Evolutionary conservation across 2,329 filamentous ascomycete genomes (phyloP), one percentile per base, ranked within the genome.

Genomic region (Cladosporium phlei): DNA sequence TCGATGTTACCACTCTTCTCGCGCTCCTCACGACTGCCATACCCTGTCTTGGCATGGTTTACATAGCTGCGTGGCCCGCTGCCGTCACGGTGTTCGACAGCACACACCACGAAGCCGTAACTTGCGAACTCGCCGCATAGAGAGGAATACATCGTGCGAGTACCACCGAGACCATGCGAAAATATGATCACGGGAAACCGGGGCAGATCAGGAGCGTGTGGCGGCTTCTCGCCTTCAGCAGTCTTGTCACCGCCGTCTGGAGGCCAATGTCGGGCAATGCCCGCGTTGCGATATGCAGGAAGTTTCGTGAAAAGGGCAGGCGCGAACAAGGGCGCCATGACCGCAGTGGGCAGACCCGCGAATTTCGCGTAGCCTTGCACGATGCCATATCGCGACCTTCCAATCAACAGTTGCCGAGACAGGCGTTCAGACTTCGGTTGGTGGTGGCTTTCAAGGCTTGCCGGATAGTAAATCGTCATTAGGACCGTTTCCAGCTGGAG

Each of bases 61-160:
- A 85, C 71, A 49, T 76, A 78, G 0, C 77, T 79, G 38, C 80
- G 67, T 3, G 81, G 78, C 3, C 78, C 79, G 46, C 76, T 80
- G 1, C 82, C 81, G 58, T 85, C 81, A 21, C 81, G 66, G 59
- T 85, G 81, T 62, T 86, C 81, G 19, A 85, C 58, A 0, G 80
- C 79, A 25, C 80, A 74, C 0, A 85, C 79, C 1, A 85, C 68
- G 54, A 84, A 82, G 0, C 81, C 80, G 53, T 82, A 80, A 57
- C 78, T 82, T 0, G 80, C 81, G 53, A 85, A 77, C 53, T 85
- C 80, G 6, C 80, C 79, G 53, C 80, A 85, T 2, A 85, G 68
- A 12, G 74, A 73, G 14, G 77, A 81, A 56, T 82, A 83, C 52
- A 75, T 76, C 2, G 80, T 83, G 37, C 80, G 67, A 2, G 78